Evolutionary conservation across 2,329 filamentous ascomycete species (phyloP), one percentile per base, ranked within the genome.

Genomic region (Phyllosticta citriasiana): DNA sequence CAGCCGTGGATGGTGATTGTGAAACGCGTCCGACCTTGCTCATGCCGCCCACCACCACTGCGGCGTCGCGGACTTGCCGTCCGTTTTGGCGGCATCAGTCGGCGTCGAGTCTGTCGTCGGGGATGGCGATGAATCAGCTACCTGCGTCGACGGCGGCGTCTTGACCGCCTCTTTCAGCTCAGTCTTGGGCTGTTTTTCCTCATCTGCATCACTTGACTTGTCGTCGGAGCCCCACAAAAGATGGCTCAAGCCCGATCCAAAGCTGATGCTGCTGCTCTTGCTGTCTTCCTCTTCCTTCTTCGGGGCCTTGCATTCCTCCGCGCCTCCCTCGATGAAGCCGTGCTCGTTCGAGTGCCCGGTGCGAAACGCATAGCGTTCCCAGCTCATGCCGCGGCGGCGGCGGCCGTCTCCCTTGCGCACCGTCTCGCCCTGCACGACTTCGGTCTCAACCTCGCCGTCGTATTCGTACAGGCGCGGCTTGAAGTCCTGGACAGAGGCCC

Each of bases 311-410:
- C 40, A 47, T n/a, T 47, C 40, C 5, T 47, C 40, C 10, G 33
- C 33, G 25, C 22, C 24, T 3, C 35, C 40, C 33, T 60, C 59
- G 19, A 52, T 51, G 40, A 60, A 56, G 4, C 59, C 59, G 54
- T 60, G 59, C 40, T 60, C 59, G n/a, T 33, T 47, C 14, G 53
- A 40, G 10, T 53, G 53, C 53, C 51, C 55, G 12, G 35, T 33
- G 26, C 51, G 53, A 40, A 60, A 60, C 33, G 59, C 59, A 26
- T 56, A 55, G 35, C 59, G 53, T 53, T 60, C 59, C 35, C 55
- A 60, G 24, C 53, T 60, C 59, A 51, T 40, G 53, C 59, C 59
- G 9, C 59, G 53, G n/a, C 59, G 53, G 33, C 27, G 35, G 35
- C 52, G 51, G 52, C 27, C 27, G 16, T 47, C 40, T 14, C 40